Evolutionary conservation across 176 grass and related monocot species (phyloP), one percentile per base, ranked within the genome.

Genomic region (Cenchrus fungigraminus): DNA sequence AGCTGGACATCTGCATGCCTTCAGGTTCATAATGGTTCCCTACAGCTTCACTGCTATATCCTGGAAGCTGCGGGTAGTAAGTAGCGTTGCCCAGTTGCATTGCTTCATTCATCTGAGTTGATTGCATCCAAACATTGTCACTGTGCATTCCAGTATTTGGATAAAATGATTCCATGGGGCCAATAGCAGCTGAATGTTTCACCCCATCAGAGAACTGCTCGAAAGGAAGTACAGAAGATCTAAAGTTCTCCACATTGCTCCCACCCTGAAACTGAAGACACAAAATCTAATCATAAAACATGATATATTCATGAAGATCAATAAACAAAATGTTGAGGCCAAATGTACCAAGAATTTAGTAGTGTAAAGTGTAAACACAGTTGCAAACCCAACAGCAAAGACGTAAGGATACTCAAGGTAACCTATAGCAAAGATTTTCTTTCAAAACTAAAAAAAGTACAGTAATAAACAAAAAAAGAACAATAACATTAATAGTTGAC

Each of bases 231-330:
- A 12, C 79, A 45, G 80, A 55, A 65, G 62, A 55, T 64, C 85
- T 85, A 65, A 81, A 89, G 44, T 93, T 89, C 84, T 88, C 89
- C 34, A 79, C 22, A 50, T 90, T 85, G 83, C 19, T 90, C 74
- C 87, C 74, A 88, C 62, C 79, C 89, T 94, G 87, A 70, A 83
- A 65, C 61, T 65, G 70, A 47, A 57, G n/a, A 47, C 64, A 68
- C 16, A 76, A 2, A 1, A 76, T 71, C 12, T 71, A 29, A 6
- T 17, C 4, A 68, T 16, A 82, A 63, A 69, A 43, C 32, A 20
- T 22, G 74, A 40, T 60, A 51, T 51, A 55, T 14, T 78, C 9
- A 90, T 78, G 52, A 87, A 64, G 29, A 83, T 14, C 29, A 58
- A 83, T 43, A 59, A 76, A 69, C 46, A 54, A 14, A 84, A 82